These are phyloP conservation scores for Tylopilus sp. DNA, from an alignment of 768 basidiomycete genomes.

Conservation along the genomic window DNA sequence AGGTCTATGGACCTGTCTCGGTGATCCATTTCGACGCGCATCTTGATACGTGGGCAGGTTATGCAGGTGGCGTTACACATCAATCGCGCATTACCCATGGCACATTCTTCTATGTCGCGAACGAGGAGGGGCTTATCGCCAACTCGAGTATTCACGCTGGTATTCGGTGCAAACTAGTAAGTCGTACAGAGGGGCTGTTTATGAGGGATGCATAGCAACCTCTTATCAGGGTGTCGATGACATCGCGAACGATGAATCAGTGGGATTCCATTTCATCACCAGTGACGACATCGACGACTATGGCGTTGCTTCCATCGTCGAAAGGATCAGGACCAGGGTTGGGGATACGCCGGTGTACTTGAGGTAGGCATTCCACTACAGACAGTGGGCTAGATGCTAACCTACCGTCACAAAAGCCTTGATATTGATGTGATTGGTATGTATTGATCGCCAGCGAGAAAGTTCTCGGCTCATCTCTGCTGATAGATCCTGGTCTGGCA, in stretches of 20 bases:
- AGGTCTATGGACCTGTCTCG: conserved; percentile 76
- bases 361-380: conserved; percentile 34
- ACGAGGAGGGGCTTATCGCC: conserved; percentile 71
- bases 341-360: conserved; percentile 77
- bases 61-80: conserved; percentile 41
- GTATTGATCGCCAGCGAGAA: not conserved
- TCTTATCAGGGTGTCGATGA: conserved; percentile 19
- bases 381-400: not conserved
- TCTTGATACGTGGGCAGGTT: conserved; percentile 56
- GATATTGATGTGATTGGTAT: conserved; percentile 82
- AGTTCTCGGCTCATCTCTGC: conserved; percentile 4
- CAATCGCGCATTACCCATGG: conserved; percentile 79
- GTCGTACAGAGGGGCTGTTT: conserved; percentile 26
- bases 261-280: conserved; percentile 77
- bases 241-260: conserved; percentile 61
- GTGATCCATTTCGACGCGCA: conserved; percentile 85
- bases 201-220: not conserved
- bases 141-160: conserved; percentile 81
- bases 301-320: conserved; percentile 66
- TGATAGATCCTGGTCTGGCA: conserved; percentile 68
- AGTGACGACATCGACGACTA: conserved; percentile 83
- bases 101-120: conserved; percentile 80
- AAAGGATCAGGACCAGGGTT: conserved; percentile 66
- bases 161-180: conserved; percentile 73
- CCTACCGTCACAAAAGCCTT: conserved; percentile 37